phyloP scores from a whole-genome alignment of 331 rosid genomes.

The Dryas integrifolia region DNA sequence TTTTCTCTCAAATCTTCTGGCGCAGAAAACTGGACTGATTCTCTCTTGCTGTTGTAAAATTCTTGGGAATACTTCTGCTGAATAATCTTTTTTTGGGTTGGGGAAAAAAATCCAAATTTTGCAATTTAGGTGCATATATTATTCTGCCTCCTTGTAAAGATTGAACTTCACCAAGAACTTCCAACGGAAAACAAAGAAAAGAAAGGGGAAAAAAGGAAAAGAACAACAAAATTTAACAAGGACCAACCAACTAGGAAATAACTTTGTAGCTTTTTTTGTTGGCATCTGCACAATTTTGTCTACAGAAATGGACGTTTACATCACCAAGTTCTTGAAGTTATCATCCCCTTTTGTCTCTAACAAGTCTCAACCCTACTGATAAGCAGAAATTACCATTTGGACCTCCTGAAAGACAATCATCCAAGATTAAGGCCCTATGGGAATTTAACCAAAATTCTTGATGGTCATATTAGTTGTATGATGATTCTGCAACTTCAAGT shows the following conservation, averaged over 20 bases:
- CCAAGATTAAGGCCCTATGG: not conserved
- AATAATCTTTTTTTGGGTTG: not conserved
- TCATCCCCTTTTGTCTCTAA: conserved; percentile 27
- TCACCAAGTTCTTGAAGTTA: conserved; percentile 30
- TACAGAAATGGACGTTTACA: conserved; percentile 7
- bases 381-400: not conserved
- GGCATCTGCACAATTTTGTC: conserved; percentile 15
- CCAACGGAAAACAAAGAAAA: not conserved
- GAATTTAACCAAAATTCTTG: not conserved
- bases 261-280: conserved; percentile 19
- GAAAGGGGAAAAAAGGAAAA: not conserved
- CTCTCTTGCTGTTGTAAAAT: not conserved
- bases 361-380: not conserved
- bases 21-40: not conserved
- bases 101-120: not conserved
- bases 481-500: not conserved
- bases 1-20: not conserved
- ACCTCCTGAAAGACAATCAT: not conserved
- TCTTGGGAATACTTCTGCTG: not conserved
- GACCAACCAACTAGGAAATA: not conserved
- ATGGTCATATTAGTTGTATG: no score
- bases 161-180: not conserved
- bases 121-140: no score
- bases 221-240: not conserved
- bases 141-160: not conserved